phyloP scores from a whole-genome alignment of 2,329 filamentous ascomycete genomes.

The Venturia carpophila region DNA sequence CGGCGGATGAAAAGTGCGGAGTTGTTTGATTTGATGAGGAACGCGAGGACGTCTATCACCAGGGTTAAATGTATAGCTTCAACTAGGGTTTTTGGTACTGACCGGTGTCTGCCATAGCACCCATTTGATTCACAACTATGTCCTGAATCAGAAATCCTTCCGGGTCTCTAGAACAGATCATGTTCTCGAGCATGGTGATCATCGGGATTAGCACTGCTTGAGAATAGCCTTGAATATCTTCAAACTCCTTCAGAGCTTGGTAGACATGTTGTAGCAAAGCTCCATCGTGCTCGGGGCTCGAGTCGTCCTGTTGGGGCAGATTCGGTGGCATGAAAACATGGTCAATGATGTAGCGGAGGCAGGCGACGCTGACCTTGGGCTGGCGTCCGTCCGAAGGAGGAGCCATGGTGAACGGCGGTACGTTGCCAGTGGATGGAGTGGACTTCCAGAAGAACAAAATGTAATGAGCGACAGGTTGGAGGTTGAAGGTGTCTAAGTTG shows the following conservation, averaged over 20 bases:
- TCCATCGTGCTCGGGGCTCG: neutral
- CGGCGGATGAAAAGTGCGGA: conserved; percentile 39
- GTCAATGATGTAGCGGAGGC: conserved; percentile 2
- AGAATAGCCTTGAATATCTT: neutral
- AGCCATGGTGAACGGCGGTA: neutral
- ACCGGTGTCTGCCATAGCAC: neutral
- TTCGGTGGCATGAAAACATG: neutral
- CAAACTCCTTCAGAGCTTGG: neutral
- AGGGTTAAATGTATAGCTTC: neutral
- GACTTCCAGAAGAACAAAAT: neutral
- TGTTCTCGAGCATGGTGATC: conserved; percentile 5
- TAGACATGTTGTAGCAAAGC: neutral
- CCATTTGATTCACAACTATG: neutral
- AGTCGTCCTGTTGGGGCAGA: conserved; percentile 8
- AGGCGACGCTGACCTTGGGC: neutral
- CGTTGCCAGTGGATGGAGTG: neutral
- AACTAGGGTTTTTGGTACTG: neutral
- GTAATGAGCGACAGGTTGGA: neutral
- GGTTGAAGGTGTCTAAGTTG: neutral
- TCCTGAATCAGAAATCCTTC: neutral
- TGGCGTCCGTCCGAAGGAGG: neutral
- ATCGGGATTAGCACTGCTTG: neutral
- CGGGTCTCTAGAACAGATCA: neutral
- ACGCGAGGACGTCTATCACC: neutral
- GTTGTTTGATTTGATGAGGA: conserved; percentile 43